phyloP scores from a whole-genome alignment of 2,329 filamentous ascomycete genomes.

The Fusarium anguioides region DNA sequence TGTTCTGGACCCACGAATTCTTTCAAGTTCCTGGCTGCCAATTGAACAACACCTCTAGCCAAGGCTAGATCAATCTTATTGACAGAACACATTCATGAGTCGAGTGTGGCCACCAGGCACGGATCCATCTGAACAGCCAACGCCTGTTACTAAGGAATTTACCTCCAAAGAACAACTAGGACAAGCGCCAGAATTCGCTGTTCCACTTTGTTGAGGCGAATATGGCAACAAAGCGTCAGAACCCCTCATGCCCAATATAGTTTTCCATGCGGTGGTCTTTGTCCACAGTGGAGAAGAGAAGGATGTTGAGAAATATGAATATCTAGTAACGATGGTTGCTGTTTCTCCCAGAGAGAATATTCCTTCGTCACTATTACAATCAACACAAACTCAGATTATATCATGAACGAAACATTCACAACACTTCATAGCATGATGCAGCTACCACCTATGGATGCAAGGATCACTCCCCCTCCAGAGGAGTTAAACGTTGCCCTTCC shows the following conservation, averaged over 20 bases:
- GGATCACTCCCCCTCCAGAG: slow-evolving; percentile 33
- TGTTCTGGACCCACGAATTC: slow-evolving; percentile 21
- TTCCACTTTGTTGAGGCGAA: slow-evolving; percentile 32
- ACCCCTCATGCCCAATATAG: slow-evolving; percentile 17
- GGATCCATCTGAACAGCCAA: slow-evolving; percentile 28
- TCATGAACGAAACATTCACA: slow-evolving; percentile 30
- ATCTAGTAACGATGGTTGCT: slow-evolving; percentile 24
- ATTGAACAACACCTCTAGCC: slow-evolving; percentile 28
- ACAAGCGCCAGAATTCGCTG: slow-evolving; percentile 23
- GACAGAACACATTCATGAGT: slow-evolving; percentile 10
- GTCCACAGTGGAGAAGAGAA: not conserved
- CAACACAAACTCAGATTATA: slow-evolving; percentile 9
- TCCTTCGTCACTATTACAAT: slow-evolving; percentile 4
- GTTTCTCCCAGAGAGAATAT: not conserved
- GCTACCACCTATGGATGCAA: slow-evolving; percentile 35
- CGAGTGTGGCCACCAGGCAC: slow-evolving; percentile 31
- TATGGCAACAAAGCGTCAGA: slow-evolving; percentile 37
- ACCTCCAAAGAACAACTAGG: slow-evolving; percentile 10
- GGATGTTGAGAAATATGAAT: slow-evolving; percentile 14
- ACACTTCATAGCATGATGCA: slow-evolving; percentile 16
- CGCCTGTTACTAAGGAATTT: slow-evolving; percentile 14
- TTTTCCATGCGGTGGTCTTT: slow-evolving; percentile 21
- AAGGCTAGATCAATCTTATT: slow-evolving; percentile 19
- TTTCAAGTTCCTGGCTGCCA: slow-evolving; percentile 14
- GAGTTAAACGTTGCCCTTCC: slow-evolving; percentile 21